phyloP scores from a whole-genome alignment of 257 asterid species.

The Jacaranda copaia region DNA sequence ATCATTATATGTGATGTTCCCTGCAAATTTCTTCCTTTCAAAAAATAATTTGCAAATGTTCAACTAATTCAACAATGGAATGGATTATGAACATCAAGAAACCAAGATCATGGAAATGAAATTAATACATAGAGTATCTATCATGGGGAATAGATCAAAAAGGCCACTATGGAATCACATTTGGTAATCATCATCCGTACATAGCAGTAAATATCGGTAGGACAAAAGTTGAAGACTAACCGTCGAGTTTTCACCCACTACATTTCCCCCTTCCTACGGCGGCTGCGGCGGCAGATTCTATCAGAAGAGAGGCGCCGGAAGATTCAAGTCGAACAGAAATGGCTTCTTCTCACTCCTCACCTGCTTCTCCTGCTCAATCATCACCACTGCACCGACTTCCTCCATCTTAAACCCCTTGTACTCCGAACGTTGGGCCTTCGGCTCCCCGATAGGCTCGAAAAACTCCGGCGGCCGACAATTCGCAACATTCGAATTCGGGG shows the following conservation, averaged over 20 bases:
- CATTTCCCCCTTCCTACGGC: neutral
- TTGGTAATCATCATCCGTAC: constrained; percentile 28
- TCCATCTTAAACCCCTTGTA: constrained; percentile 52
- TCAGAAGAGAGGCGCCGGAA: constrained; percentile 65
- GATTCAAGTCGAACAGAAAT: constrained; percentile 65
- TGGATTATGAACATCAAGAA: no score
- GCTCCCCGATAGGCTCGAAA: constrained; percentile 9
- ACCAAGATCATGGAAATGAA: no score
- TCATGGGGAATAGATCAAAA: neutral
- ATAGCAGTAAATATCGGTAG: constrained; percentile 18
- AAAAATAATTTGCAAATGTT: no score
- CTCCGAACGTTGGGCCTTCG: constrained; percentile 38
- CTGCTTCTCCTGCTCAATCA: constrained; percentile 47
- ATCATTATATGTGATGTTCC: no score
- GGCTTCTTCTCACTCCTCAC: constrained; percentile 50
- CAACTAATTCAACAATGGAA: no score
- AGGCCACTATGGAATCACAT: neutral
- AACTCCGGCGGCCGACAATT: constrained; percentile 44
- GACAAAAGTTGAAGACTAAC: constrained; percentile 25
- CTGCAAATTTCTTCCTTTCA: no score
- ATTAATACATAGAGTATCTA: neutral
- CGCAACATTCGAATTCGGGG: constrained; percentile 14
- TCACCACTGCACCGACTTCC: constrained; percentile 43
- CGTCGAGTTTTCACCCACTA: constrained; percentile 11
- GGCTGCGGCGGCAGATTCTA: constrained; percentile 5